A percentile compares a stretch with the other conserved stretches of the same genome.
These are phyloP conservation scores for Fraxinus greggii DNA, from an alignment of 305 asterid species.

Conservation along the genomic window DNA sequence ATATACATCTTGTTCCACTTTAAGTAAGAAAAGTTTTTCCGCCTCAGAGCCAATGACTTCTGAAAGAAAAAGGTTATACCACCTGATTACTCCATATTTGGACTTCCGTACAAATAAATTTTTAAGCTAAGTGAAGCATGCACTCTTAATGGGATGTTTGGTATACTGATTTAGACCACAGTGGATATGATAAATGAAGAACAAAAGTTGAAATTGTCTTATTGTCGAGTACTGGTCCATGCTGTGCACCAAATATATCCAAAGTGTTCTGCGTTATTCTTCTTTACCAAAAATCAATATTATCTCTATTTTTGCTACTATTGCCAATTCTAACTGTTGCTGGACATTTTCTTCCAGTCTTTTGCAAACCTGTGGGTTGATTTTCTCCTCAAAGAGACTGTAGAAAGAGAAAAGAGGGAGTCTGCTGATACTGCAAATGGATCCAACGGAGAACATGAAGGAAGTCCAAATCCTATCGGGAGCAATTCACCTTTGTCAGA, in stretches of 20 bases:
- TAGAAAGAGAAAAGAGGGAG: conserved; percentile 67
- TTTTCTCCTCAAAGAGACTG: conserved; percentile 85
- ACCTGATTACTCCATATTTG: background rate
- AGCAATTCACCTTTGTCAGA: conserved; percentile 33
- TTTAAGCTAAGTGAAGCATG: background rate
- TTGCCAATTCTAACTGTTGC: conserved; percentile 17
- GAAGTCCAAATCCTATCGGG: conserved; percentile 22
- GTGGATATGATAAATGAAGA: background rate
- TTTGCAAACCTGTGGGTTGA: conserved; percentile 98
- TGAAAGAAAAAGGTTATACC: background rate
- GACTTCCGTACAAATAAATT: background rate
- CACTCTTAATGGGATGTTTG: background rate
- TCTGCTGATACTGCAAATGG: conserved; percentile 41
- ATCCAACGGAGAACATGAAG: conserved; percentile 36
- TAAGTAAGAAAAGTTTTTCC: background rate
- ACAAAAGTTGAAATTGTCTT: background rate
- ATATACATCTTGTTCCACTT: background rate
- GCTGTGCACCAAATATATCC: background rate
- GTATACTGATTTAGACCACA: background rate
- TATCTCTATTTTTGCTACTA: conserved; percentile 3
- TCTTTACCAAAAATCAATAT: background rate
- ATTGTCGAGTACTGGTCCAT: background rate
- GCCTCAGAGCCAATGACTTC: background rate
- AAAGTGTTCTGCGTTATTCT: background rate
- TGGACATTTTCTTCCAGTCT: conserved; percentile 48